Percentiles rank a stretch among this genome's conserved stretches.
These are phyloP conservation scores for Martiniozyma asiatica DNA, from an alignment of 1,139 yeast genomes.

Conservation along the genomic window DNA sequence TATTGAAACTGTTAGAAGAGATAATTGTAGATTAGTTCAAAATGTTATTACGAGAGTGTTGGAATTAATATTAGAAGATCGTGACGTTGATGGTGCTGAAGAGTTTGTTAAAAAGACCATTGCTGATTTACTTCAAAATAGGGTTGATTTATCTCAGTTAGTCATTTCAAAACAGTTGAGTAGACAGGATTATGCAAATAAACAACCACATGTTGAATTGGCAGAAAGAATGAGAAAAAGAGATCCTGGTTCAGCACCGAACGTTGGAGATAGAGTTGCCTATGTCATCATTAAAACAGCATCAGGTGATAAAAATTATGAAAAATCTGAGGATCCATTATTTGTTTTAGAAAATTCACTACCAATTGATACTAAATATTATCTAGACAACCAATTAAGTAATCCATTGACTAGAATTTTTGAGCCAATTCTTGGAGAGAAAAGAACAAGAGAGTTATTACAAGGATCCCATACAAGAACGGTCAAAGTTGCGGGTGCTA, in stretches of 20 bases:
- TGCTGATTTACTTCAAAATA: constrained; percentile 80
- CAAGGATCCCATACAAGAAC: constrained; percentile 78
- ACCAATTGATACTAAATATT: constrained; percentile 91
- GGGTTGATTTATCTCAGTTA: constrained; percentile 84
- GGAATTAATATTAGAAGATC: constrained; percentile 72
- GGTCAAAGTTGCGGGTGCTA: constrained; percentile 53
- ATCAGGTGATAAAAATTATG: constrained; percentile 77
- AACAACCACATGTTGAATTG: constrained; percentile 93
- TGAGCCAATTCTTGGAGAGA: constrained; percentile 88
- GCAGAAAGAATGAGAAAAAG: constrained; percentile 95
- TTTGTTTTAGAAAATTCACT: constrained; percentile 84
- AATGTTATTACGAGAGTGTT: constrained; percentile 88
- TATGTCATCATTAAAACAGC: constrained; percentile 80
- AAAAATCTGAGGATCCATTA: constrained; percentile 93
- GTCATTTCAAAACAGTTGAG: constrained; percentile 92
- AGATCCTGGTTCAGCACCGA: constrained; percentile 96
- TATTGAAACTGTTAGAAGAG: constrained; percentile 95
- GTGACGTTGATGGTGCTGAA: constrained; percentile 85
- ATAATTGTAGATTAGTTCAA: constrained; percentile 89
- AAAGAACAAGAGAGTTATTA: constrained; percentile 64
- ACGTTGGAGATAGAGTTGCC: constrained; percentile 96
- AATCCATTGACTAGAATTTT: constrained; percentile 90
- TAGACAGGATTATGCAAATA: constrained; percentile 82
- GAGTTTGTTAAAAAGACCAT: constrained; percentile 76
- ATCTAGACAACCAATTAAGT: constrained; percentile 82